Evolutionary conservation across 768 basidiomycete genomes (phyloP).

Genomic region (Kondoa subrosea): DNA sequence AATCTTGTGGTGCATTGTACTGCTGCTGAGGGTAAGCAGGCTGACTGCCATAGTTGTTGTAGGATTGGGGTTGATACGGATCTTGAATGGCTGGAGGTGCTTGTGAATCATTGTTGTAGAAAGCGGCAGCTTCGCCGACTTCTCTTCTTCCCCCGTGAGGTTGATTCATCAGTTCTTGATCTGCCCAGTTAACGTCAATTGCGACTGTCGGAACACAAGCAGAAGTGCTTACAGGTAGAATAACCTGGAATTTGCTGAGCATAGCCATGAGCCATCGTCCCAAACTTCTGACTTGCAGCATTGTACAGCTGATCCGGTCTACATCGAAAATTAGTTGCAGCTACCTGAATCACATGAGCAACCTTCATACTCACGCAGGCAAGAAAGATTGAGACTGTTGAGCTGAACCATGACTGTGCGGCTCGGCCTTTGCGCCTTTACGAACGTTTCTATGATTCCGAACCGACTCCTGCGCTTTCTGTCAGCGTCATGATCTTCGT

Average conservation of each 20-base stretch:
- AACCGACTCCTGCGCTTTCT: constrained; percentile 48
- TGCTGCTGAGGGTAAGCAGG: no score
- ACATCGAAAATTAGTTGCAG: background rate
- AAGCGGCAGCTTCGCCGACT: no score
- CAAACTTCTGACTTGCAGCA: no score
- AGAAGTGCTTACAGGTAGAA: background rate
- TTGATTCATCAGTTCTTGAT: background rate
- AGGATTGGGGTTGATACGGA: no score
- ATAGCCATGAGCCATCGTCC: background rate
- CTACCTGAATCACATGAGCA: no score
- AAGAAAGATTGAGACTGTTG: background rate
- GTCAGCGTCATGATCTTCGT: no score
- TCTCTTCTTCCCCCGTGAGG: background rate
- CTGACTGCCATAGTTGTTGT: no score
- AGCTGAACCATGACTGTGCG: background rate
- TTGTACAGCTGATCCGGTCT: constrained; percentile 5
- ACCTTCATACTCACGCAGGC: background rate
- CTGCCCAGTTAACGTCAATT: background rate
- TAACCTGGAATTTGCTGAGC: constrained; percentile 7
- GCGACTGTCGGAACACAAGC: background rate
- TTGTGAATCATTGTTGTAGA: no score
- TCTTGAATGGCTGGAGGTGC: no score
- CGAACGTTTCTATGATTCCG: constrained; percentile 58
- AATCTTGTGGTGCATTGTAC: no score
- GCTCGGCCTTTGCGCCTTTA: no score